Evolutionary conservation across 2,329 filamentous ascomycete genomes (phyloP), one percentile per base, ranked within the genome.

Genomic region (Botryosphaeria dothidea): DNA sequence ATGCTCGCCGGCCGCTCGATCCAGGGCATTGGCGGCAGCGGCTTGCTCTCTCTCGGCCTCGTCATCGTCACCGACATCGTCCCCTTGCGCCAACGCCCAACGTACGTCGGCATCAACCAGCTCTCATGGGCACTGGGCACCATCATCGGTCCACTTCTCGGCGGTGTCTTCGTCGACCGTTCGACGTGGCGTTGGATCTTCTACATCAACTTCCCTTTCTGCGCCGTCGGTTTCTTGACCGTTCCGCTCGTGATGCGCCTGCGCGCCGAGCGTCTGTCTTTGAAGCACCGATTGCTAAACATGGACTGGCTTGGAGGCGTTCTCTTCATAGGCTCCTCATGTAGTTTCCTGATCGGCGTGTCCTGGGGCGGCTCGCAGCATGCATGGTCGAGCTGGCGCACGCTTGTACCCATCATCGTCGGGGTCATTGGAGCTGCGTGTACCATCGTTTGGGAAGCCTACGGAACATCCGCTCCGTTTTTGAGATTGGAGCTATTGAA

Each of bases 11-110:
- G 81, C 15, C 77, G 82, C 21, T 71, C 76, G 17, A 68, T 83
- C 3, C 82, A 84, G 67, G 82, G 82, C 1, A 71, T 81, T 9
- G 81, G 81, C 11, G 80, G 81, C 21, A 81, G 82, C 2, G 81
- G 81, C 0, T 76, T 81, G 4, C 76, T 78, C 64, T 73, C 74
- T 0, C 69, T 82, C 1, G 80, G 80, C 31, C 74, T 79, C 25
- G 70, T 83, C 46, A 71, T 83, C 25, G 72, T 82, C 63, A 73
- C 77, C 0, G 80, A 83, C 45, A 72, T 81, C 1, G 74, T 81
- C 3, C 74, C 76, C 0, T 66, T 74, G 34, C 34, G 36, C 9
- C 34, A 57, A n/a, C 17, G 54, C 17, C 19, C 19, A 23, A 15
- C 36, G 11, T 57, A 57, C 36, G 25, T 57, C 17, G 54, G 54